These are phyloP conservation scores for Rosa persica DNA, from an alignment of 306 rosid genomes.

Conservation along the genomic window DNA sequence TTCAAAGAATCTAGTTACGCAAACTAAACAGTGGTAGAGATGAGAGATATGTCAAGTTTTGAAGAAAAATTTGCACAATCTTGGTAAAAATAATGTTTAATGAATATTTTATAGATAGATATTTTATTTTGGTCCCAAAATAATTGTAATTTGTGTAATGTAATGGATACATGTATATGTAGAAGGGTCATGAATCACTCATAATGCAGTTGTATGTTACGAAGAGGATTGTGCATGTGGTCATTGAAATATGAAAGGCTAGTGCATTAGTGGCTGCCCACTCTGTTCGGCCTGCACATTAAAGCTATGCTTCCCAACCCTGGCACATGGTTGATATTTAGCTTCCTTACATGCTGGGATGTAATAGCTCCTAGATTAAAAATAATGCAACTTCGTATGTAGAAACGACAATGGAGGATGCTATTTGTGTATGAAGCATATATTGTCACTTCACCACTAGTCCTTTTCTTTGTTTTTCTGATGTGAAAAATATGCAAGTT, in stretches of 20 bases:
- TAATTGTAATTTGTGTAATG: neutral
- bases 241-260: neutral
- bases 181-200: neutral
- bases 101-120: neutral
- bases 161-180: neutral
- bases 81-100: neutral
- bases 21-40: neutral
- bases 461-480: neutral
- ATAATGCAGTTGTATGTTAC: neutral
- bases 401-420: neutral
- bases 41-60: neutral
- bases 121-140: neutral
- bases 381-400: conserved; percentile 2
- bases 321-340: too few relatives aligned
- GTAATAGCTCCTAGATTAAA: neutral
- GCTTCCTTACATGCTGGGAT: conserved; percentile 8
- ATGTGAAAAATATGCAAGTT: neutral
- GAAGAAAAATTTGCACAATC: neutral
- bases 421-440: neutral
- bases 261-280: conserved; percentile 10
- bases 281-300: conserved; percentile 14
- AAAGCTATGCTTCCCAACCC: neutral
- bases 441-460: neutral
- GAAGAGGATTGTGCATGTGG: neutral
- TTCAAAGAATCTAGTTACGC: too few relatives aligned